phyloP scores from a whole-genome alignment of 1,139 yeast species.

The Blastobotrys persicus region DNA sequence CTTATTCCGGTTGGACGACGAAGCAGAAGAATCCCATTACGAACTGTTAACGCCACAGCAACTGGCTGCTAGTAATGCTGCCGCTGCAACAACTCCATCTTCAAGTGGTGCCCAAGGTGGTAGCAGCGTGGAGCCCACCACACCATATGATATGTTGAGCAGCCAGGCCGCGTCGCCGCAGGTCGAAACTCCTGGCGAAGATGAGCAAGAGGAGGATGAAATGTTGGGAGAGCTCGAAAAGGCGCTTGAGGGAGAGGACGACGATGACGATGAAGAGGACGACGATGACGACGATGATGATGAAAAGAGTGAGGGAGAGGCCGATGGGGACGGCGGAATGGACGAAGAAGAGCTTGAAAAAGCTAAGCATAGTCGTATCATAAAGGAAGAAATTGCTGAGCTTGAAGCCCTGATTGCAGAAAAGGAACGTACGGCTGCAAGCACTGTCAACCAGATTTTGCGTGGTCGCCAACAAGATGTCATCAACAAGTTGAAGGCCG shows the following conservation, averaged over 20 bases:
- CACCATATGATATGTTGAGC: constrained; percentile 35
- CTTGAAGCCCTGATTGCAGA: constrained; percentile 74
- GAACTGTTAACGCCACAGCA: constrained; percentile 64
- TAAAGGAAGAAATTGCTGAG: constrained; percentile 83
- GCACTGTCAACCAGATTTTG: constrained; percentile 75
- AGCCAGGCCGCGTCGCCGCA: constrained; percentile 23
- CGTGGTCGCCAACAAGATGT: constrained; percentile 84
- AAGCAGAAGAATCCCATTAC: constrained; percentile 77
- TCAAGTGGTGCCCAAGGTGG: constrained; percentile 9
- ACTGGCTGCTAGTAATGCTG: constrained; percentile 17
- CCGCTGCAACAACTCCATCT: constrained; percentile 11
- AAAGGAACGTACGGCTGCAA: constrained; percentile 69
- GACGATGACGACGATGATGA: constrained; percentile 56
- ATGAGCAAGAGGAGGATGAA: constrained; percentile 25
- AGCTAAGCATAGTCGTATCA: constrained; percentile 67
- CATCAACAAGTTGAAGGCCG: constrained; percentile 73
- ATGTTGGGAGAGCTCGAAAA: constrained; percentile 22
- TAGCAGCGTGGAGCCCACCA: constrained; percentile 19
- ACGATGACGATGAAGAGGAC: constrained; percentile 51
- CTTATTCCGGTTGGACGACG: constrained; percentile 69
- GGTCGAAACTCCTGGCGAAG: constrained; percentile 24
- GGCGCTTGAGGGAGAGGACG: constrained; percentile 35
- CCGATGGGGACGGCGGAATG: constrained; percentile 41
- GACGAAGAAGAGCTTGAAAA: constrained; percentile 43
- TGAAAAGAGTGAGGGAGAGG: constrained; percentile 52